A percentile compares a stretch with the other conserved stretches of the same genome.
Evolutionary conservation across 371 early-diverging fungal species (phyloP).

Genomic region (Batkoa obscura): DNA sequence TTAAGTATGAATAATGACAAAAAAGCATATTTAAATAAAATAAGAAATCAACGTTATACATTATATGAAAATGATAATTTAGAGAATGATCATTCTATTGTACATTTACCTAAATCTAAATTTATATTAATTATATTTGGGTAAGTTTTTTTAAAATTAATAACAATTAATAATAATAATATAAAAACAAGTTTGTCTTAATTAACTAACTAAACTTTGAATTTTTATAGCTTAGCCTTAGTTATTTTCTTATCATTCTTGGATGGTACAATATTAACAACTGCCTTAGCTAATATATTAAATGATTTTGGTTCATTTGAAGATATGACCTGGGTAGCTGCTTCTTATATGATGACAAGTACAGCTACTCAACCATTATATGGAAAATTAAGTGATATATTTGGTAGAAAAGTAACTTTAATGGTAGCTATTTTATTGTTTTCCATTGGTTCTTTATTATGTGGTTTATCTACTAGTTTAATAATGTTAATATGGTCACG

Average conservation of each 20-base stretch:
- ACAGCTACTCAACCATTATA: constrained; percentile 60
- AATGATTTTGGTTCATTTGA: constrained; percentile 44
- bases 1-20: too few relatives aligned
- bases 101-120: too few relatives aligned
- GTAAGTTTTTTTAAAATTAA: too few relatives aligned
- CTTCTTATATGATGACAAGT: constrained; percentile 48
- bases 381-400: constrained; percentile 28
- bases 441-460: constrained; percentile 29
- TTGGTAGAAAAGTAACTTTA: constrained; percentile 39
- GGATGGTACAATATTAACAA: constrained; percentile 59
- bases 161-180: too few relatives aligned
- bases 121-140: too few relatives aligned
- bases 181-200: too few relatives aligned
- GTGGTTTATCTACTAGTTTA: constrained; percentile 30
- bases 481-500: constrained; percentile 42
- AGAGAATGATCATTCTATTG: too few relatives aligned
- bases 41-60: too few relatives aligned
- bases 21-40: too few relatives aligned
- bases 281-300: constrained; percentile 55
- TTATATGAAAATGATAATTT: too few relatives aligned
- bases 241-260: constrained; percentile 35
- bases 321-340: constrained; percentile 49
- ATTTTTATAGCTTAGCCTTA: constrained; percentile 12
- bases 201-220: too few relatives aligned
- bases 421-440: constrained; percentile 31